Base-by-base conservation (phyloP, 2,329 filamentous ascomycete species). In the Delphinella strobiligena region DNA sequence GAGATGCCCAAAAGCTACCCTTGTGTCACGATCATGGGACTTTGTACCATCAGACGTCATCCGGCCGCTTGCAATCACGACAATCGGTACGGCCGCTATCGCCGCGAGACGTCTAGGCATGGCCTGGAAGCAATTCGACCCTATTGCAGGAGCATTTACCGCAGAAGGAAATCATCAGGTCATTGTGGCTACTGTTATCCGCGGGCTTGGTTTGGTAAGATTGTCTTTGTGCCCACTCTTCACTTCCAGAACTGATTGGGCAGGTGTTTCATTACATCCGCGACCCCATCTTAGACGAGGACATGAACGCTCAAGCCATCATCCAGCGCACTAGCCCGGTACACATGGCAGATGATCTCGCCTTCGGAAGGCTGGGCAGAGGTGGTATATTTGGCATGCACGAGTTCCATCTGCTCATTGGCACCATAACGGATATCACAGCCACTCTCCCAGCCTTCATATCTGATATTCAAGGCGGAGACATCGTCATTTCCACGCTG, bases 101-200 rank as follows among this genome's bases (percentile, higher is more conserved):
- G 36, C 38, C 9, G 32, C 38, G 31, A 32, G 38, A 5, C 38
- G 38, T 4, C n/a, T 40, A 2, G 38, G 38, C 12, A 24, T 40
- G 27, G 34, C 24, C n/a, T 40, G 11, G 38, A 40, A 40, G 33
- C 38, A 40, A 22, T 40, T 40, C 14, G 38, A 40, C 11, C 38
- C 38, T 5, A 40, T 35, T 19, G 14, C 24, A 9, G 38, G 38
- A 14, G 32, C 38, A 0, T 8, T 40, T 10, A 32, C 35, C 24
- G 38, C 38, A 19, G 38, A 40, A 31, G 38, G 38, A 14, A 40
- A 40, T 12, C 33, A 40, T 24, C 38, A 40, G 16, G 38, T 40
- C 33, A 40, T 40, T 29, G 31, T 34, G 9, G 31, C 38, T 9
- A 40, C 38, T 15, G 38, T 40, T 4, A 40, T 40, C 14, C 33